Conservation (phyloP, 2,329 filamentous ascomycete genomes). For the Aspergillus pseudonomiae region DNA sequence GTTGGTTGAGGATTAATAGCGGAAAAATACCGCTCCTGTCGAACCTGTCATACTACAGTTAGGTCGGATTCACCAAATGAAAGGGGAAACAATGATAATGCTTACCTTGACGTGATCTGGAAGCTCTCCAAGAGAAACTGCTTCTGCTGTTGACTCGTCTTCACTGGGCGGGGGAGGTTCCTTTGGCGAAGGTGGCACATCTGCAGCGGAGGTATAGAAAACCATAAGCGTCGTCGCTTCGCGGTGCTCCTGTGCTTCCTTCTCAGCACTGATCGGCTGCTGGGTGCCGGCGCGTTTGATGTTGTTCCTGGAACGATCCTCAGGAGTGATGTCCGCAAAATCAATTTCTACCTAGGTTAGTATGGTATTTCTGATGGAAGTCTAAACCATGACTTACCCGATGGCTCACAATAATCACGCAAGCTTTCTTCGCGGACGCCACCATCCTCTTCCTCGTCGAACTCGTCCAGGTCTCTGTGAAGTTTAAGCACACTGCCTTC, state of each 20-base stretch:
- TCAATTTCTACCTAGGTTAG: constrained; percentile 41
- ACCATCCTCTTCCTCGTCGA: constrained; percentile 63
- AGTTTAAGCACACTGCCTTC: constrained; percentile 56
- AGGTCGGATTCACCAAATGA: not conserved
- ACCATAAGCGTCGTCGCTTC: constrained; percentile 53
- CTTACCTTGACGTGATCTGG: constrained; percentile 45
- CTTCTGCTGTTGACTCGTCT: constrained; percentile 40
- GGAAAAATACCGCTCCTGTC: constrained; percentile 47
- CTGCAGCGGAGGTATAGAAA: constrained; percentile 49
- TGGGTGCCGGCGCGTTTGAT: constrained; percentile 47
- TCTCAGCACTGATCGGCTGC: constrained; percentile 45
- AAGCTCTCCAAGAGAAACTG: constrained; percentile 47
- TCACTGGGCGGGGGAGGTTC: constrained; percentile 45
- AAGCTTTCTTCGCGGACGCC: constrained; percentile 46
- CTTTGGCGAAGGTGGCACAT: constrained; percentile 51
- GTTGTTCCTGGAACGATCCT: constrained; percentile 42
- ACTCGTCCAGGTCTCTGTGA: constrained; percentile 58
- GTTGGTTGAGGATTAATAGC: constrained; percentile 36
- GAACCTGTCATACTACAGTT: constrained; percentile 31
- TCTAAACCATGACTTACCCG: constrained; percentile 31
- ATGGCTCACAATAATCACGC: constrained; percentile 36
- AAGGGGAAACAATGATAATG: not conserved
- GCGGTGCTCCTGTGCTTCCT: constrained; percentile 48
- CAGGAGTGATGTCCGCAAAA: constrained; percentile 36
- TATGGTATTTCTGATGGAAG: not conserved